Percentiles rank a stretch among this genome's conserved stretches.
phyloP scores from a whole-genome alignment of 208 protist species.

The Entamoeba invadens region DNA sequence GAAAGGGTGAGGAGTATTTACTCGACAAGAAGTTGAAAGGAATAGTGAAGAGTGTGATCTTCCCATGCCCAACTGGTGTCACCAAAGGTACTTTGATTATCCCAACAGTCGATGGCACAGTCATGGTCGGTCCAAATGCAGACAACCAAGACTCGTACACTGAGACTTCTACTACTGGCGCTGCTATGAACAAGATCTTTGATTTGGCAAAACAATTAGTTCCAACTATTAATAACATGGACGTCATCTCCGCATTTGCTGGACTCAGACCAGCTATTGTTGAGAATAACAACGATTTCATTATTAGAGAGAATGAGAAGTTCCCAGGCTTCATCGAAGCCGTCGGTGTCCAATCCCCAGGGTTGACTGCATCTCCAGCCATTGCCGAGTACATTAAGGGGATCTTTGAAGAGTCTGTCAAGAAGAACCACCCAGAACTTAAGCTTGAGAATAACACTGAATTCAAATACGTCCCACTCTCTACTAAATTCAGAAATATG shows the following conservation, averaged over 20 bases:
- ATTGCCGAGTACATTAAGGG: slow-evolving; percentile 1
- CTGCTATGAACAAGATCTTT: slow-evolving; percentile 4
- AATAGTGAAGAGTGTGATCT: slow-evolving; percentile 12
- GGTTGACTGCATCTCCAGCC: slow-evolving; percentile 18
- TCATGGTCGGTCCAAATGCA: slow-evolving; percentile 19
- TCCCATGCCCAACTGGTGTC: background rate
- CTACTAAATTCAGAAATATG: slow-evolving; percentile 3
- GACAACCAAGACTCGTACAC: background rate
- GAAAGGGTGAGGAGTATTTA: slow-evolving; percentile 20
- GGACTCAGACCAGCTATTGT: background rate
- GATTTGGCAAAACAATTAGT: background rate
- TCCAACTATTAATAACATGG: background rate
- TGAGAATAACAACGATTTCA: slow-evolving; percentile 8
- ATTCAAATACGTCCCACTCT: background rate
- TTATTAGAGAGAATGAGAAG: slow-evolving; percentile 5
- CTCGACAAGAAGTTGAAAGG: slow-evolving; percentile 10
- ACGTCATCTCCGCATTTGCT: slow-evolving; percentile 12
- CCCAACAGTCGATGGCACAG: slow-evolving; percentile 26
- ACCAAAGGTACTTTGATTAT: slow-evolving; percentile 25
- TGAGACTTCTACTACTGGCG: background rate
- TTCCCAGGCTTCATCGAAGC: background rate
- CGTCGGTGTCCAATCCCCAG: slow-evolving; percentile 25
- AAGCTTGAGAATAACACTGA: background rate
- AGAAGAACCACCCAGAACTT: background rate
- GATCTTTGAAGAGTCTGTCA: background rate